Percentiles rank a stretch among this genome's conserved stretches.
These are phyloP conservation scores for Fusarium dlaminii DNA, from an alignment of 2,329 filamentous ascomycete species.

Conservation along the genomic window DNA sequence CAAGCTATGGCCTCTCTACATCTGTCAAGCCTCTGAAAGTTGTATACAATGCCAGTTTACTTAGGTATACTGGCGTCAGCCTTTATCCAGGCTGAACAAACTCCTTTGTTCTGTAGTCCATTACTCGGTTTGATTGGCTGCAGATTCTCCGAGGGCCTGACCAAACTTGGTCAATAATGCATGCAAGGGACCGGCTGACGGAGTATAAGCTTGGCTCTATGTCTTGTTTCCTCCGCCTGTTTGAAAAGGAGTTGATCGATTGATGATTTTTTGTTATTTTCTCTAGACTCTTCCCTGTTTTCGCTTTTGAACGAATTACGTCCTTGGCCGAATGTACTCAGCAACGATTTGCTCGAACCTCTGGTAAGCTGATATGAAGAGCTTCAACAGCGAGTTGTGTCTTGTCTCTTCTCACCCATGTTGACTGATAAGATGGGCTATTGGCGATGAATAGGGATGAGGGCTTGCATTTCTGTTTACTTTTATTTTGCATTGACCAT, in stretches of 20 bases:
- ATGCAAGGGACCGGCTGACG: slow-evolving; percentile 11
- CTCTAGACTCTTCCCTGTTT: not conserved
- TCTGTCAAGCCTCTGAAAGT: not conserved
- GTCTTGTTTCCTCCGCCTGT: slow-evolving; percentile 1
- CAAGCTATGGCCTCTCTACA: not conserved
- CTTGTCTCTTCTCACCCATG: not conserved
- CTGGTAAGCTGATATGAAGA: too few relatives aligned
- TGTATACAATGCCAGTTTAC: not conserved
- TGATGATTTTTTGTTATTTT: not conserved
- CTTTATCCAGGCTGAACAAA: not conserved
- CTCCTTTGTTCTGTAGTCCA: slow-evolving; percentile 14
- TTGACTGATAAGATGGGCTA: not conserved
- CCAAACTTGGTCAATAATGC: slow-evolving; percentile 10
- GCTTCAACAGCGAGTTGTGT: not conserved
- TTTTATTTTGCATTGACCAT: not conserved
- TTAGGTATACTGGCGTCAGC: not conserved
- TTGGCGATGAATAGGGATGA: not conserved
- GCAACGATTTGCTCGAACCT: not conserved
- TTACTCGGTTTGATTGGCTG: slow-evolving; percentile 18
- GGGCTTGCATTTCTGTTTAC: not conserved
- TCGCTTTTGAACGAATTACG: not conserved
- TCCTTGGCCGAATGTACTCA: not conserved
- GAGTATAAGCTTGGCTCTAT: not conserved
- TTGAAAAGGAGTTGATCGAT: slow-evolving; percentile 4
- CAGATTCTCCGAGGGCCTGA: not conserved